Evolutionary conservation across 495 filamentous ascomycete species (phyloP).

Genomic region (Tuber magnatum): DNA sequence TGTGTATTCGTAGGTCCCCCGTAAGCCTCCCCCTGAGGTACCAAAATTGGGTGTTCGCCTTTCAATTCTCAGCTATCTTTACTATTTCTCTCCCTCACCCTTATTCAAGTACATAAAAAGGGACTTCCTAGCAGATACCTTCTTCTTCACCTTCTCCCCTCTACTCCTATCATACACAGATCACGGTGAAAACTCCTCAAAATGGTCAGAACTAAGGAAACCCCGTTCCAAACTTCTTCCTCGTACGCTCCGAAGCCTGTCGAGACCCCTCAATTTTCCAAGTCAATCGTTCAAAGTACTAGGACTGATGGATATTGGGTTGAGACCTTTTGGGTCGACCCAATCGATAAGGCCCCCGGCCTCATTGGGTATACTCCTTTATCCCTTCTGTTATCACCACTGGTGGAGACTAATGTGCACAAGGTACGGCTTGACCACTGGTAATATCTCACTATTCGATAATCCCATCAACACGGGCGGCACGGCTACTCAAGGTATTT

Average conservation of each 20-base stretch:
- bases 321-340: conserved; percentile 30
- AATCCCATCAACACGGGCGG: conserved; percentile 21
- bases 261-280: conserved; percentile 17
- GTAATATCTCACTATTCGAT: conserved; percentile 22
- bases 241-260: background rate
- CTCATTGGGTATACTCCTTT: conserved; percentile 23
- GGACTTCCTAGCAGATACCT: background rate
- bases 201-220: background rate
- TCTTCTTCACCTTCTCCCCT: background rate
- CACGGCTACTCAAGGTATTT: background rate
- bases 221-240: background rate
- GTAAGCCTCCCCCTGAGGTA: background rate
- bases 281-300: conserved; percentile 14
- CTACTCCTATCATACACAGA: background rate
- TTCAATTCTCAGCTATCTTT: background rate
- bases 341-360: conserved; percentile 19
- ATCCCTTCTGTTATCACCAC: background rate
- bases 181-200: background rate
- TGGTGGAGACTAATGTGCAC: background rate
- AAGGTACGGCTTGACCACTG: conserved; percentile 19
- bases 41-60: background rate
- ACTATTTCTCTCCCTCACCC: background rate
- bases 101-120: background rate
- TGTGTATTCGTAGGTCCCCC: background rate
- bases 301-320: conserved; percentile 36